These are phyloP conservation scores for Termitomyces sp. DNA, from an alignment of 768 basidiomycete genomes.

Conservation along the genomic window DNA sequence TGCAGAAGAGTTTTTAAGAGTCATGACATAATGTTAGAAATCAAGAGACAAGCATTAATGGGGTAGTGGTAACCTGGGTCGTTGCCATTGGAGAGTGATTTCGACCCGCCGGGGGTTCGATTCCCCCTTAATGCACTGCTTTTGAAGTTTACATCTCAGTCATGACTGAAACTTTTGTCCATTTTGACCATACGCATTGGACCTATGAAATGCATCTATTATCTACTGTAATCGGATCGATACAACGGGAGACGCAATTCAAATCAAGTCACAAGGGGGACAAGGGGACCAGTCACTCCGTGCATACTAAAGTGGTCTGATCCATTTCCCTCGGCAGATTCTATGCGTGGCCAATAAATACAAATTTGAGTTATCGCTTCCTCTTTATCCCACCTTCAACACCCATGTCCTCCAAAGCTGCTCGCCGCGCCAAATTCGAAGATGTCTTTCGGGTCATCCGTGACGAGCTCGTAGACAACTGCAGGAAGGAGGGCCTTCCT, in stretches of 20 bases:
- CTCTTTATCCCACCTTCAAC: neutral
- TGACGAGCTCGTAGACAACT: constrained; percentile 71
- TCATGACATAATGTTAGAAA: no score
- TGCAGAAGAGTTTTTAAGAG: no score
- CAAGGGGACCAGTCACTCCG: no score
- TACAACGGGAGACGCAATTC: no score
- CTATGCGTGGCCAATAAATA: constrained; percentile 2
- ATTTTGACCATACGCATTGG: no score
- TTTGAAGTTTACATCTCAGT: no score
- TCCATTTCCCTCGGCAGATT: neutral
- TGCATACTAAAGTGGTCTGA: constrained; percentile 2
- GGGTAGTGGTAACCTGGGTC: no score
- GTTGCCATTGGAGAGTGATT: neutral
- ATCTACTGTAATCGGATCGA: no score
- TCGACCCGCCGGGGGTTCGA: constrained; percentile 89
- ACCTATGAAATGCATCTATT: no score
- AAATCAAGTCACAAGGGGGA: no score
- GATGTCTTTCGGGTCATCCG: constrained; percentile 67
- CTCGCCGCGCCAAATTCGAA: constrained; percentile 61
- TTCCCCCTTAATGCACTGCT: constrained; percentile 81
- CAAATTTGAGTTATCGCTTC: neutral
- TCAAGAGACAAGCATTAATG: no score
- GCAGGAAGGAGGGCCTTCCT: constrained; percentile 75
- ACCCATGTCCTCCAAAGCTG: constrained; percentile 19
- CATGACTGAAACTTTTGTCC: no score